A percentile compares a stretch with the other conserved stretches of the same genome.
Evolutionary conservation across 2,329 filamentous ascomycete genomes (phyloP).

Genomic region (Talaromyces amestolkiae): DNA sequence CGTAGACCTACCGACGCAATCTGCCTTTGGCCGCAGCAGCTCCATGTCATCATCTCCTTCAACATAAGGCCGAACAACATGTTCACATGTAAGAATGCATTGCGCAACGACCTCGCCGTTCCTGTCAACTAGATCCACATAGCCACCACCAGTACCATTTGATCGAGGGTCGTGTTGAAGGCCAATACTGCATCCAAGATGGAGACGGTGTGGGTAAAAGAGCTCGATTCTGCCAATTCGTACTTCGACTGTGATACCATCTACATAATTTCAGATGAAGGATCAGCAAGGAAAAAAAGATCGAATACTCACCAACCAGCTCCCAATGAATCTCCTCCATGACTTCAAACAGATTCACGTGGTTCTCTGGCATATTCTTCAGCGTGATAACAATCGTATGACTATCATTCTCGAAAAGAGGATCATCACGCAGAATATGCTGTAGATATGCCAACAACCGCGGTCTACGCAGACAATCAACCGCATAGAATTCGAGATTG

Average conservation of each 20-base stretch:
- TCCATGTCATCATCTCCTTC: neutral
- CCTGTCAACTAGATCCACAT: conserved; percentile 7
- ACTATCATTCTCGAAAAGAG: neutral
- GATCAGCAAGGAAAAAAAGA: neutral
- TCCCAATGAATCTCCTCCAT: conserved; percentile 8
- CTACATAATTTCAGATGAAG: neutral
- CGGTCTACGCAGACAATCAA: conserved; percentile 10
- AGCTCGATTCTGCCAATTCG: conserved; percentile 2
- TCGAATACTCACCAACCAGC: neutral
- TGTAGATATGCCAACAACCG: neutral
- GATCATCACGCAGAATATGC: neutral
- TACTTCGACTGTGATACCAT: conserved; percentile 5
- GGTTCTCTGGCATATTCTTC: neutral
- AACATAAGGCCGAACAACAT: conserved; percentile 11
- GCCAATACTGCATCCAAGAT: conserved; percentile 9
- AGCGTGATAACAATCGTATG: conserved; percentile 15
- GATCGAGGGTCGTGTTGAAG: neutral
- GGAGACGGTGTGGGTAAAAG: neutral
- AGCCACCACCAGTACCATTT: conserved; percentile 12
- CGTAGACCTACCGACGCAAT: neutral
- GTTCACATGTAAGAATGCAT: conserved; percentile 12
- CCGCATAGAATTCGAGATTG: neutral
- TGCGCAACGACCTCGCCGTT: neutral
- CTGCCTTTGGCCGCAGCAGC: neutral
- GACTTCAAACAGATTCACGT: neutral